Conservation (phyloP, 139 green algal species). For the Chlamydomonas sp. region DNA sequence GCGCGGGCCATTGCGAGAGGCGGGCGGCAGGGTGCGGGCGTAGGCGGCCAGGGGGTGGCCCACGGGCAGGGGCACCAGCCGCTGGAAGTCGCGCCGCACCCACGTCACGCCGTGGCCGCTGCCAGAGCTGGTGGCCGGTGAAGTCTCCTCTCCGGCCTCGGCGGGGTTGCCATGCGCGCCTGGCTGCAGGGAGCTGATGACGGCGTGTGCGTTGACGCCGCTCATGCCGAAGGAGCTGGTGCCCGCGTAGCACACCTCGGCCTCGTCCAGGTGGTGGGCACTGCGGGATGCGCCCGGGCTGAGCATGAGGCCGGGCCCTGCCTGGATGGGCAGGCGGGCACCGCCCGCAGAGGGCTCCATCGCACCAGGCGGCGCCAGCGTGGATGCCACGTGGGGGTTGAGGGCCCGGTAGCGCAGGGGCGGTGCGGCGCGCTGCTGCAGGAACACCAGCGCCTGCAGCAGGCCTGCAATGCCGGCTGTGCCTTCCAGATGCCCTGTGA, state of each 20-base stretch:
- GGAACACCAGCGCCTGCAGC: conserved; percentile 59
- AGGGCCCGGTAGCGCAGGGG: conserved; percentile 72
- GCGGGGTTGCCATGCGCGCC: background rate
- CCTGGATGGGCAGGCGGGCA: conserved; percentile 65
- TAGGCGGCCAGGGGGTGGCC: conserved; percentile 65
- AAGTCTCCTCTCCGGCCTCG: background rate
- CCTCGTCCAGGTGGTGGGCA: background rate
- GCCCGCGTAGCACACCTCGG: conserved; percentile 43
- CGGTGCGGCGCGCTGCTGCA: conserved; percentile 52
- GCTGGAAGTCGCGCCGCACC: conserved; percentile 43
- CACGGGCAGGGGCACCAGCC: conserved; percentile 47
- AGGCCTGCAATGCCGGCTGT: conserved; percentile 82
- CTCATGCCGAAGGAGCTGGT: conserved; percentile 91
- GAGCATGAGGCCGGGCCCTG: background rate
- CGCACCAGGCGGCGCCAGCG: conserved; percentile 3
- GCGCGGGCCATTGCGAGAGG: background rate
- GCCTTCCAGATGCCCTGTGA: conserved; percentile 82
- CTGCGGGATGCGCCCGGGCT: too few species aligned
- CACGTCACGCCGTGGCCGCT: background rate
- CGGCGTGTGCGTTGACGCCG: conserved; percentile 86
- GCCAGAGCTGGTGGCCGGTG: background rate
- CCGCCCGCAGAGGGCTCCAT: background rate
- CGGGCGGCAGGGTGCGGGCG: background rate
- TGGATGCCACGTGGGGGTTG: conserved; percentile 78
- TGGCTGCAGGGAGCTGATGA: conserved; percentile 44